Base-by-base conservation (phyloP, 2,329 filamentous ascomycete genomes). In the Cladosporium sp. region DNA sequence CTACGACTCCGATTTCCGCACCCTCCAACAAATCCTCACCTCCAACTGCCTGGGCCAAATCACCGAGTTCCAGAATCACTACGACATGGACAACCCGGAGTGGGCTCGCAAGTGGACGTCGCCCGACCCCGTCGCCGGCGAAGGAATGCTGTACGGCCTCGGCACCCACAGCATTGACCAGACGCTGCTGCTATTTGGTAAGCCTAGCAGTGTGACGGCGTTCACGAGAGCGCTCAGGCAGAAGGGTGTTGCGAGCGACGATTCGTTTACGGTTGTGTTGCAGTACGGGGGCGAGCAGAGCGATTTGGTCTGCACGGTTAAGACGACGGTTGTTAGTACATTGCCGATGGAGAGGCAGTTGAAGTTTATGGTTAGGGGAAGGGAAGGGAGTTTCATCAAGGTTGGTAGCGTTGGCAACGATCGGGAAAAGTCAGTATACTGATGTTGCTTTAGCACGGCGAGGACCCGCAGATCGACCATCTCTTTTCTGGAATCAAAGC, bases 61-160 rank as follows among this genome's bases (percentile, higher is more conserved):
- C 32, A 64, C 60, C 2, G 65, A 68, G 34, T 68, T 65, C 52
- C 64, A 68, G 41, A 66, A 66, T 31, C 61, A 69, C 41, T 71
- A 69, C 58, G 68, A 71, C 51, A 53, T 76, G 37, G 72, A 73
- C 34, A 67, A 67, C 0, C 70, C 74, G 0, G 41, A 62, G 1
- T 77, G 73, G 73, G 58, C 75, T 0, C 53, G 62, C 0, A 49
- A 41, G 0, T 70, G 67, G 62, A 69, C 58, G 0, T 52, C 48
- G 4, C 67, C 66, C 33, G 61, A 69, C 31, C 71, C 70, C 42
- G 61, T 57, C 0, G 69, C 71, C 0, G 74, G 74, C 0, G 60
- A 67, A 1, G 73, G 74, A 0, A 70, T 75, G 65, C 59, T 70
- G 0, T 76, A 72, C 55, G 74, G 68, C 1, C 64, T 76, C 0